phyloP scores from a whole-genome alignment of 208 protist species.

The Vickermania spadyakhi region DNA sequence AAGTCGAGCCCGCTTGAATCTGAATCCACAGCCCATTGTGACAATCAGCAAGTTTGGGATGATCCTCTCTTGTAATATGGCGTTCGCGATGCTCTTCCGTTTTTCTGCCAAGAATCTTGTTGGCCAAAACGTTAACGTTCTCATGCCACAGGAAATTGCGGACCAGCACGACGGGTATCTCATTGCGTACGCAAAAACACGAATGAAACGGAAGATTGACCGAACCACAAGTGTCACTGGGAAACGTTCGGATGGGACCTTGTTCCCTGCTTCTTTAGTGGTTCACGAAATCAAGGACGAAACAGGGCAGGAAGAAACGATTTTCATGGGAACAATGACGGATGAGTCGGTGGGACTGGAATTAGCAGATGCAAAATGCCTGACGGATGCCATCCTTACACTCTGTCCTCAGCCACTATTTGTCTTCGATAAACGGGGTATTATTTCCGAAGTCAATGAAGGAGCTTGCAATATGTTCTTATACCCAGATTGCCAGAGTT shows the following conservation, averaged over 20 bases:
- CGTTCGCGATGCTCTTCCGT: conserved; percentile 3
- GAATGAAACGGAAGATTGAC: conserved; percentile 4
- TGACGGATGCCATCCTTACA: neutral
- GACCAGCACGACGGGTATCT: conserved; percentile 17
- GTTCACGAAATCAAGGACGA: conserved; percentile 2
- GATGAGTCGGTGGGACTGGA: neutral
- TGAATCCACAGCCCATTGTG: conserved; percentile 12
- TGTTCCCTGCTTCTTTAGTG: conserved; percentile 4
- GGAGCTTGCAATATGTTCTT: conserved; percentile 8
- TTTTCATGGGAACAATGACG: conserved; percentile 13
- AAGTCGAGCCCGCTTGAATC: neutral
- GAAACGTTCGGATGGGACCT: conserved; percentile 6
- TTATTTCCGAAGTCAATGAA: conserved; percentile 10
- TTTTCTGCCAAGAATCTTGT: conserved; percentile 11
- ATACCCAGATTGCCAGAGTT: conserved; percentile 1
- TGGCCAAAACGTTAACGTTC: conserved; percentile 16
- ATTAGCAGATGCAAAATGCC: neutral
- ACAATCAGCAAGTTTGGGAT: conserved; percentile 18
- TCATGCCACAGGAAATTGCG: conserved; percentile 25
- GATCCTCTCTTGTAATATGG: conserved; percentile 22
- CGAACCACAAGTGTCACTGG: neutral
- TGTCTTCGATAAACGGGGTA: conserved; percentile 6
- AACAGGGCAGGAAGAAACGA: neutral
- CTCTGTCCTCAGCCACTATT: conserved; percentile 3
- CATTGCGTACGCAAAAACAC: conserved; percentile 10